A percentile compares a stretch with the other conserved stretches of the same genome.
Conservation (phyloP, 1,139 yeast genomes). For the Saccharomyces hybrid region DNA sequence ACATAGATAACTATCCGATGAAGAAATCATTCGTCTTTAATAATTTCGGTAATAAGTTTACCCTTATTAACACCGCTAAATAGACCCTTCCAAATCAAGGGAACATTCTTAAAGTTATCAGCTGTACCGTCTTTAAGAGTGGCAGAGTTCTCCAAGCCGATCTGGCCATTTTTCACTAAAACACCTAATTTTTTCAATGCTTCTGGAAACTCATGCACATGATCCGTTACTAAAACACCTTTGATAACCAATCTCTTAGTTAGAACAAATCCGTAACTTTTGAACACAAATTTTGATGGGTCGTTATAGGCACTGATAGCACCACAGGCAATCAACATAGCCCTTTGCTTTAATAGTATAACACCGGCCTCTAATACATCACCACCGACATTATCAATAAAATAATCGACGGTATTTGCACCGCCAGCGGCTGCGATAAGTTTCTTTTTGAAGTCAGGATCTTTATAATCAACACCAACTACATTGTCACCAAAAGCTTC, state of each 20-base stretch:
- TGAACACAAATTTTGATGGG: conserved; percentile 31
- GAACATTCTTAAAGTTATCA: too few relatives aligned
- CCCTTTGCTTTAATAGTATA: conserved; percentile 36
- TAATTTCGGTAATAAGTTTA: too few relatives aligned
- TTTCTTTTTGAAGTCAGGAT: conserved; percentile 37
- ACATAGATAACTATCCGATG: too few relatives aligned
- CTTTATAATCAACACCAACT: conserved; percentile 48
- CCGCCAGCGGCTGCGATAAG: conserved; percentile 41
- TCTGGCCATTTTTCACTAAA: conserved; percentile 12
- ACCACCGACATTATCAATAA: conserved; percentile 61
- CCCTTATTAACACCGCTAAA: too few relatives aligned
- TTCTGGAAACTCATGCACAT: conserved; percentile 29
- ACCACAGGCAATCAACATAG: conserved; percentile 52
- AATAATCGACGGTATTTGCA: conserved; percentile 38
- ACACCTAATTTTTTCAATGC: conserved; percentile 34
- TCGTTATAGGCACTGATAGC: conserved; percentile 54
- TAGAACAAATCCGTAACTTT: conserved; percentile 40
- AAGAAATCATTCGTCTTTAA: too few relatives aligned
- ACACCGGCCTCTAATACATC: conserved; percentile 44
- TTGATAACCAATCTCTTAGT: conserved; percentile 41
- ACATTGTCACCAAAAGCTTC: conserved; percentile 49
- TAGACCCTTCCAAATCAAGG: too few relatives aligned
- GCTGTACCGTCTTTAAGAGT: too few relatives aligned
- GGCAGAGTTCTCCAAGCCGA: too few relatives aligned
- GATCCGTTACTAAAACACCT: conserved; percentile 43